Base-by-base conservation (phyloP, 495 filamentous ascomycete species). In the Annulohypoxylon bovei region DNA sequence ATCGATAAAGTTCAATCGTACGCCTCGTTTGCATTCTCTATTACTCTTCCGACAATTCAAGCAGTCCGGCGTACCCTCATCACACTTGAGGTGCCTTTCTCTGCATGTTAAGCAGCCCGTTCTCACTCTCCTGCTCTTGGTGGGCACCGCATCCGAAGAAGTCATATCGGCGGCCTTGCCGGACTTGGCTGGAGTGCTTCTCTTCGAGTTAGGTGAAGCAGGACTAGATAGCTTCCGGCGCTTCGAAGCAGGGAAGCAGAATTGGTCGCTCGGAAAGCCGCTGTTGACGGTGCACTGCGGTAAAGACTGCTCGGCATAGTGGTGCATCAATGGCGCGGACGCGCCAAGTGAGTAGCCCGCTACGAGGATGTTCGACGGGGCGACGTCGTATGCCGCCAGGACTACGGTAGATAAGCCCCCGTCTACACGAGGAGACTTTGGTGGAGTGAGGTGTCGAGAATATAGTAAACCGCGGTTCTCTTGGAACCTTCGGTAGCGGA, bases 1-100 rank as follows among this genome's bases (percentile, higher is more conserved):
- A 74, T 98, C 94, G 69, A 97, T 94, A 74, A 97, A 99, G 76
- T 98, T 99, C 40, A 99, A 85, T 37, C 93, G 86, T 20, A 98
- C 82, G 11, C 95, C 95, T 44, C 94, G 87, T 76, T 93, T 91
- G 83, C 95, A 99, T 39, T 89, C 81, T 47, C 95, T 84, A 68
- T 86, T 93, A 20, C 94, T 95, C 77, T 97, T 98, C 22, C 86
- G 87, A 79, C 95, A 99, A 73, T 99, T 99, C 67, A 81, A 79
- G 75, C 95, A 98, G 49, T 89, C 83, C 2, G 93, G 93, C 35
- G 88, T 72, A 1, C 84, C 90, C 79, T 99, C 95, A 75, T 99
- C 95, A 76, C 88, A 88, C 75, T 87, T 88, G 59, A 88, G 79
- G 64, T 88, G 85, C 6, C 91, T 83, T 74, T 92, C 89, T 58